A percentile compares a stretch with the other conserved stretches of the same genome.
Conservation (phyloP, 441 rosid genomes). For the Macaranga tanarius region DNA sequence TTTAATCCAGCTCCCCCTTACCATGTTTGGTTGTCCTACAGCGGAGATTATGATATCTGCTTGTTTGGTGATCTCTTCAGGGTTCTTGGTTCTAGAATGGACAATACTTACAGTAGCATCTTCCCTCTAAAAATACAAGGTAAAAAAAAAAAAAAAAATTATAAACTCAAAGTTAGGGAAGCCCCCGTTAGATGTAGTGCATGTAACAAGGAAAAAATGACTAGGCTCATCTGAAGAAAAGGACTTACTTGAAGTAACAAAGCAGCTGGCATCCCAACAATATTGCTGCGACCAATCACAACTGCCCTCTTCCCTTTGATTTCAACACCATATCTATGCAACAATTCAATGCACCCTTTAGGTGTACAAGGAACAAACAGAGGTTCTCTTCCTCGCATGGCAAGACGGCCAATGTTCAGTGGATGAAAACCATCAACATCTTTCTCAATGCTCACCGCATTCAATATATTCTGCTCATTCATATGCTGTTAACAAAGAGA, state of each 20-base stretch:
- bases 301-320: slow-evolving; percentile 88
- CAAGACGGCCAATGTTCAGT: slow-evolving; percentile 73
- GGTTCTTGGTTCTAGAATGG: slow-evolving; percentile 75
- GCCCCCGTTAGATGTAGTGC: too few species aligned
- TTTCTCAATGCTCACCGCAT: slow-evolving; percentile 75
- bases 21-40: slow-evolving; percentile 84
- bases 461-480: slow-evolving; percentile 70
- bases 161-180: too few species aligned
- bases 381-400: slow-evolving; percentile 87
- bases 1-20: slow-evolving; percentile 77
- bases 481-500: slow-evolving; percentile 51
- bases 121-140: slow-evolving; percentile 53
- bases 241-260: slow-evolving; percentile 65
- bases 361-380: slow-evolving; percentile 86
- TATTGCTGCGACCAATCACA: slow-evolving; percentile 88
- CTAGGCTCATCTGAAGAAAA: background rate
- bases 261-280: slow-evolving; percentile 95
- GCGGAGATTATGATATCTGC: slow-evolving; percentile 85
- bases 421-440: slow-evolving; percentile 96
- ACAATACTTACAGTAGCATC: slow-evolving; percentile 77
- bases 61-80: slow-evolving; percentile 65
- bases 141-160: too few species aligned
- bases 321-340: slow-evolving; percentile 65
- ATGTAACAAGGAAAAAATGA: background rate
- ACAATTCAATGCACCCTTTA: slow-evolving; percentile 84